These are phyloP conservation scores for Hanseniaspora lachancei DNA, from an alignment of 805 yeast species.

Conservation along the genomic window DNA sequence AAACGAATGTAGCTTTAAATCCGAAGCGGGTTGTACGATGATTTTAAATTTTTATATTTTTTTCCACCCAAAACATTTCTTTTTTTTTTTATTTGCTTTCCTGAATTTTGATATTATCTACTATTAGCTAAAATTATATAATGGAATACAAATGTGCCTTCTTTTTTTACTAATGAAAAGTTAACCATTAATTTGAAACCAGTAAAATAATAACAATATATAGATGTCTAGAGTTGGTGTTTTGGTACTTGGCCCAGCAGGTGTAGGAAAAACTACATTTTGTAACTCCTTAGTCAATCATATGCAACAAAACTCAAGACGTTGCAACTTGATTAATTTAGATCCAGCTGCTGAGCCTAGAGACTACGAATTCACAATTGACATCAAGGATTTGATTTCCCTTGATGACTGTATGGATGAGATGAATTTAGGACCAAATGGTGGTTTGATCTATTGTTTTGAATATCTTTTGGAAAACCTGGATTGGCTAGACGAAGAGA, in stretches of 20 bases:
- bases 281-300: slow-evolving; percentile 77
- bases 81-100: background rate
- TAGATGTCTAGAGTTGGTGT: slow-evolving; percentile 90
- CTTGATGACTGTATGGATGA: slow-evolving; percentile 93
- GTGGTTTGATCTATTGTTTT: slow-evolving; percentile 84
- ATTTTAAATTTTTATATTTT: background rate
- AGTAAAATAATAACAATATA: background rate
- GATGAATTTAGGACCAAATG: slow-evolving; percentile 85
- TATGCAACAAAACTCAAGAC: slow-evolving; percentile 79
- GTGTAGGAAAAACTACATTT: slow-evolving; percentile 90
- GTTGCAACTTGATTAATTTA: slow-evolving; percentile 86
- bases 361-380: slow-evolving; percentile 83
- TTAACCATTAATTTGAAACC: background rate
- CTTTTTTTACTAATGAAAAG: too few species aligned
- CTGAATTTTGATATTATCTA: too few species aligned
- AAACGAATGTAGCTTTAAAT: too few species aligned
- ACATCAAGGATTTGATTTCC: slow-evolving; percentile 79
- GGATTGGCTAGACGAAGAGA: slow-evolving; percentile 96
- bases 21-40: background rate
- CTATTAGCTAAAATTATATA: too few species aligned
- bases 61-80: background rate
- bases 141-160: too few species aligned
- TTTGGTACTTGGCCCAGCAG: slow-evolving; percentile 91
- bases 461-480: slow-evolving; percentile 78
- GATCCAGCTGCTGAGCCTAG: slow-evolving; percentile 96